A percentile compares a stretch with the other conserved stretches of the same genome.
phyloP scores from a whole-genome alignment of 2,329 filamentous ascomycete genomes.

The Pseudopyricularia javanii region DNA sequence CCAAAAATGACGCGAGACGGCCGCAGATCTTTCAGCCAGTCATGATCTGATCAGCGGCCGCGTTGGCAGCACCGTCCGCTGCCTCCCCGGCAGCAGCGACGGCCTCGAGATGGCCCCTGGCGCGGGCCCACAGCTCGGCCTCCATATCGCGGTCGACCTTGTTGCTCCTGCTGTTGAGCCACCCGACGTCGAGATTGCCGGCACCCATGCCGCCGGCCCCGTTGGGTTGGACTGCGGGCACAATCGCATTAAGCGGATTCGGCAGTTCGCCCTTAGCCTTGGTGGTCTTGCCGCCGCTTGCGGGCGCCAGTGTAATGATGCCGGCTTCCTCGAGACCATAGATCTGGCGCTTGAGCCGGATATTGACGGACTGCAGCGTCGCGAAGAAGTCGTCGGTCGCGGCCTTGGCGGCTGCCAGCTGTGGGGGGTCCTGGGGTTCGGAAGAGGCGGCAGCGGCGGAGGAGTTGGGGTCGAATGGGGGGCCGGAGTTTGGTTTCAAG shows the following conservation, averaged over 20 bases:
- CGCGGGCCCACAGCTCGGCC: conserved; percentile 60
- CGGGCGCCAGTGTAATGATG: conserved; percentile 44
- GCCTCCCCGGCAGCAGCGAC: neutral
- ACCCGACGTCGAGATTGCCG: conserved; percentile 62
- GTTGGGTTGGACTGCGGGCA: conserved; percentile 33
- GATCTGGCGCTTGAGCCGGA: conserved; percentile 62
- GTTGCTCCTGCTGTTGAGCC: conserved; percentile 76
- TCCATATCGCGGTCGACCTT: conserved; percentile 77
- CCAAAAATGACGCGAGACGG: neutral
- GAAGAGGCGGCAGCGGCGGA: conserved; percentile 7
- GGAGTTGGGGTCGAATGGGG: conserved; percentile 1
- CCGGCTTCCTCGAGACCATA: conserved; percentile 71
- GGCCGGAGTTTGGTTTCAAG: conserved; percentile 21
- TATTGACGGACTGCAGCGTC: conserved; percentile 62
- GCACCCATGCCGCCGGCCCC: conserved; percentile 40
- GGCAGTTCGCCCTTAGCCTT: conserved; percentile 5
- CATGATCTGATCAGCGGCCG: neutral
- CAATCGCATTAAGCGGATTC: conserved; percentile 3
- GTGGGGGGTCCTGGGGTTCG: conserved; percentile 26
- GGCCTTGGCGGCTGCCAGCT: conserved; percentile 43
- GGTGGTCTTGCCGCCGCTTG: conserved; percentile 16
- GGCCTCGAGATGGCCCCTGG: conserved; percentile 38
- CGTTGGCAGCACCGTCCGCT: neutral
- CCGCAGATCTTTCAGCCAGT: neutral
- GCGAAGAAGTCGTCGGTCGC: conserved; percentile 57